These are phyloP conservation scores for Uronychia setigera DNA, from an alignment of 73 alveolate genomes.

Conservation along the genomic window DNA sequence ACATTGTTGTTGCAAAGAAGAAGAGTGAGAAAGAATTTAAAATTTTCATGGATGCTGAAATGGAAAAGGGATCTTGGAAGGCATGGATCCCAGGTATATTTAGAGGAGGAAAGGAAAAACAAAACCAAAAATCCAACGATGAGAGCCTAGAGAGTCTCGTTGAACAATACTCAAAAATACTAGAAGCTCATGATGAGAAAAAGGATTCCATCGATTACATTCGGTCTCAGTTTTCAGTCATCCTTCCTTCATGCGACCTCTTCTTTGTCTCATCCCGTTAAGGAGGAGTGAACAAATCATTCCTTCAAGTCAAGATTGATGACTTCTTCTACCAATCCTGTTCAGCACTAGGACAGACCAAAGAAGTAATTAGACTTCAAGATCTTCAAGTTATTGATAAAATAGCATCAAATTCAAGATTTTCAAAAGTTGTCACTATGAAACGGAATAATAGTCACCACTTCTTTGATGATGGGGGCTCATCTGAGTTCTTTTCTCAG, in stretches of 20 bases:
- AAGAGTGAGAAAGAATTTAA: neutral
- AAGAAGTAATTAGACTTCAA: neutral
- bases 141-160: neutral
- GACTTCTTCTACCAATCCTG: slow-evolving; percentile 17
- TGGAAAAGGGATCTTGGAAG: neutral
- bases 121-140: neutral
- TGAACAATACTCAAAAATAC: neutral
- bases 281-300: slow-evolving; percentile 18
- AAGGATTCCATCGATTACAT: neutral
- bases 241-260: neutral
- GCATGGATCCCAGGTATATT: neutral
- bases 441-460: neutral
- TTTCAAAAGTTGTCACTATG: slow-evolving; percentile 14
- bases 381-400: slow-evolving; percentile 29
- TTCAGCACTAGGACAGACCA: neutral
- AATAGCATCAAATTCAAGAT: slow-evolving; percentile 19
- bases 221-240: neutral
- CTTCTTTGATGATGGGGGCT: neutral
- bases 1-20: slow-evolving; percentile 37
- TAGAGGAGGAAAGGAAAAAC: neutral
- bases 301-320: slow-evolving; percentile 12
- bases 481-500: neutral
- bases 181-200: neutral
- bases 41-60: neutral
- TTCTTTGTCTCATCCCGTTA: neutral